A percentile compares a stretch with the other conserved stretches of the same genome.
These are phyloP conservation scores for Kondoa subrosea DNA, from an alignment of 768 basidiomycete genomes.

Conservation along the genomic window DNA sequence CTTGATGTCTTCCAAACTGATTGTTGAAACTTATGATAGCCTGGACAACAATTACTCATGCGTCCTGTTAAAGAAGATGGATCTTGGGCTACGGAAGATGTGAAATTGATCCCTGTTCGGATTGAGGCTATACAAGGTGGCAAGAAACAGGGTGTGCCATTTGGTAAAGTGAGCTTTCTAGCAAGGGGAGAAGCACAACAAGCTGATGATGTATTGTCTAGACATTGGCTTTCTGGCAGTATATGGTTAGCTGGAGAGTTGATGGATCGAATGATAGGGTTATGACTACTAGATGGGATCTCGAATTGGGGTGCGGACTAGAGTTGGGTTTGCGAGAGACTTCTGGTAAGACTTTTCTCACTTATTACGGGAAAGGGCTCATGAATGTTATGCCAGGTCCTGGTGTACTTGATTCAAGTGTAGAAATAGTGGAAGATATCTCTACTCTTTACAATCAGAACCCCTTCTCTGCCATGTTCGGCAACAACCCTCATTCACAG, in stretches of 20 bases:
- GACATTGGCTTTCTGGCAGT: background rate
- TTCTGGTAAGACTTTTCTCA: background rate
- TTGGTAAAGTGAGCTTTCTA: background rate
- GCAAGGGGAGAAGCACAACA: background rate
- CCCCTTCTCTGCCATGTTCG: background rate
- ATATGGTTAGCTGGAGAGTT: background rate
- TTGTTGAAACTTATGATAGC: background rate
- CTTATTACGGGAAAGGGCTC: background rate
- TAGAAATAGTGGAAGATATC: background rate
- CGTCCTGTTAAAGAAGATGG: background rate
- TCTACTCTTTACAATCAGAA: background rate
- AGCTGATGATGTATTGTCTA: background rate
- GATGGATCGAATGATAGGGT: background rate
- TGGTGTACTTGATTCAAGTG: background rate
- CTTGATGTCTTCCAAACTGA: background rate
- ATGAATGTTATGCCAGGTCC: background rate
- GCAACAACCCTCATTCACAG: background rate
- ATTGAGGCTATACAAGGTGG: background rate
- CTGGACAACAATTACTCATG: background rate
- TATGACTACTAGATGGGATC: background rate
- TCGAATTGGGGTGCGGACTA: background rate
- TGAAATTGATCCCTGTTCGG: background rate
- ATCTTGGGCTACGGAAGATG: background rate
- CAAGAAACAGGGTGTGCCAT: background rate
- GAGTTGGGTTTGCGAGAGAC: background rate